Evolutionary conservation across 2,329 filamentous ascomycete species (phyloP).

Genomic region (Diaporthe longicolla): DNA sequence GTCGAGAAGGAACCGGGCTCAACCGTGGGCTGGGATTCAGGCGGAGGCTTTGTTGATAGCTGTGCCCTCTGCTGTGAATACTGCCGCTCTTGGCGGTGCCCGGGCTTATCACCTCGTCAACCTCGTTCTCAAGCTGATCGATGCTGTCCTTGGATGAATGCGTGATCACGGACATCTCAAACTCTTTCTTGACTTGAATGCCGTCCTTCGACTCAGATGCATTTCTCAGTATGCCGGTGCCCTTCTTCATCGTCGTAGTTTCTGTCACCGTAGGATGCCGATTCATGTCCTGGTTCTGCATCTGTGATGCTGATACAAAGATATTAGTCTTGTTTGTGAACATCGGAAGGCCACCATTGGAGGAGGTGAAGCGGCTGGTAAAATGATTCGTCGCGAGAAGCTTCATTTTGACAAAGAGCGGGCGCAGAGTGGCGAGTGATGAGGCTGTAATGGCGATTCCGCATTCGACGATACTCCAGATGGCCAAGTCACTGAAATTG

Average conservation of each 20-base stretch:
- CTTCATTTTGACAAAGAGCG: slow-evolving; percentile 39
- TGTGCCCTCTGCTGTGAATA: slow-evolving; percentile 28
- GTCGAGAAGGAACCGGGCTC: slow-evolving; percentile 28
- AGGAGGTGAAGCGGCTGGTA: slow-evolving; percentile 35
- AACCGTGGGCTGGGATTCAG: slow-evolving; percentile 6
- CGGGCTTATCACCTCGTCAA: slow-evolving; percentile 37
- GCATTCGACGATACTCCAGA: slow-evolving; percentile 61
- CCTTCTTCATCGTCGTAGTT: slow-evolving; percentile 15
- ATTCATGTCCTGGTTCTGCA: slow-evolving; percentile 25
- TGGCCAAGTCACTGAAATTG: slow-evolving; percentile 58
- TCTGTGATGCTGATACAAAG: slow-evolving; percentile 35
- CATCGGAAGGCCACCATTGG: slow-evolving; percentile 31
- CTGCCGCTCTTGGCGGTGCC: slow-evolving; percentile 24
- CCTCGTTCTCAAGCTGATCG: slow-evolving; percentile 37
- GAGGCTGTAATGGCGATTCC: slow-evolving; percentile 57
- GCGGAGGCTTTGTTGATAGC: slow-evolving; percentile 18
- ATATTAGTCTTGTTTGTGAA: slow-evolving; percentile 39
- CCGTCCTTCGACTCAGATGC: slow-evolving; percentile 21
- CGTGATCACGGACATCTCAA: slow-evolving; percentile 42
- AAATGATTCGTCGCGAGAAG: slow-evolving; percentile 35
- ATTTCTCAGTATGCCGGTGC: not conserved
- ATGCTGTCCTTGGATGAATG: slow-evolving; percentile 37
- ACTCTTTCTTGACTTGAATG: slow-evolving; percentile 39
- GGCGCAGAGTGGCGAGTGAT: slow-evolving; percentile 54
- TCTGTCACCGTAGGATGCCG: slow-evolving; percentile 8